A percentile compares a stretch with the other conserved stretches of the same genome.
These are phyloP conservation scores for Cyclotella atomus DNA, from an alignment of 108 stramenopile species.

Conservation along the genomic window DNA sequence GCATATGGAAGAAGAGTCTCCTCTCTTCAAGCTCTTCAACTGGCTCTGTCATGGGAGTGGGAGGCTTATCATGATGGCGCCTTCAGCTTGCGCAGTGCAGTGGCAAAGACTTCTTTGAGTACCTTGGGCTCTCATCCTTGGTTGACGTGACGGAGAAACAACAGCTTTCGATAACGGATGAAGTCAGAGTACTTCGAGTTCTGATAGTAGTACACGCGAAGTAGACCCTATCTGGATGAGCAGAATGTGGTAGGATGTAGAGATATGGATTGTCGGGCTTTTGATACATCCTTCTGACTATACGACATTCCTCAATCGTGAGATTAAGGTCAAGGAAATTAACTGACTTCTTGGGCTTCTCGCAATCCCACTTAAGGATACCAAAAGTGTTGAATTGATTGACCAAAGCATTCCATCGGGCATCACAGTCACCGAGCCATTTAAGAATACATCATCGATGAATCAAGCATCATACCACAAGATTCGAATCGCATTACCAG, in stretches of 20 bases:
- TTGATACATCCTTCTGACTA: no score
- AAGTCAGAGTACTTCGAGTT: constrained; percentile 8
- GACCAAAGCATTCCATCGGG: neutral
- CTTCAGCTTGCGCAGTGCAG: constrained; percentile 4
- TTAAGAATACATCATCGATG: no score
- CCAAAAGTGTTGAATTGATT: constrained; percentile 1
- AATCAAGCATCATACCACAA: no score
- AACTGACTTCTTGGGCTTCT: neutral
- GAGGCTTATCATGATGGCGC: neutral
- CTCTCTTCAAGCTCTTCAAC: neutral
- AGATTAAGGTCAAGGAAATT: constrained; percentile 1
- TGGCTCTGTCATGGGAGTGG: neutral
- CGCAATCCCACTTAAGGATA: neutral
- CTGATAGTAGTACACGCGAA: constrained; percentile 4
- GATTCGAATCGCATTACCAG: no score
- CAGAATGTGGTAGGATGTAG: constrained; percentile 6
- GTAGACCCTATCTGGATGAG: neutral
- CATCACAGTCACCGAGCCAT: neutral
- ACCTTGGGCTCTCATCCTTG: neutral
- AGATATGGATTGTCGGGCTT: neutral
- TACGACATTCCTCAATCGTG: neutral
- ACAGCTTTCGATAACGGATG: neutral
- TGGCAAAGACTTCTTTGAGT: neutral
- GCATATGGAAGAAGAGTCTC: constrained; percentile 3
- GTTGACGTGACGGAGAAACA: neutral